Percentiles rank a stretch among this genome's conserved stretches.
These are phyloP conservation scores for Colletotrichum somersetense DNA, from an alignment of 2,329 filamentous ascomycete species.

Conservation along the genomic window DNA sequence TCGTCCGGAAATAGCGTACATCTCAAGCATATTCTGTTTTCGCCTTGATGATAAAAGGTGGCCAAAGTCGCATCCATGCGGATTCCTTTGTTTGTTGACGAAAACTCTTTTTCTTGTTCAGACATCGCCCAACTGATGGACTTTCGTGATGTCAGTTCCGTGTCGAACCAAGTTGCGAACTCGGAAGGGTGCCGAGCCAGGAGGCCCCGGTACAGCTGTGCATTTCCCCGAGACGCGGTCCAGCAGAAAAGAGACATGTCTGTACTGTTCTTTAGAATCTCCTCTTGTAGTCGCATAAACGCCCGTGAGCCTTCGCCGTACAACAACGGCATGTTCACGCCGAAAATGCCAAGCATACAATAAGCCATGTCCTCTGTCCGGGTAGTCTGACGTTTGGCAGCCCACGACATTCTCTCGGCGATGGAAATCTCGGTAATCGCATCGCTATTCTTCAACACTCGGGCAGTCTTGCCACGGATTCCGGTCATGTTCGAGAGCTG, in stretches of 20 bases:
- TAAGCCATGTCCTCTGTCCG: slow-evolving; percentile 46
- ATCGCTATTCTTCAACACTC: neutral
- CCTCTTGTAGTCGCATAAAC: slow-evolving; percentile 43
- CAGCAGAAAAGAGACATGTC: slow-evolving; percentile 33
- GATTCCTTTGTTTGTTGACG: slow-evolving; percentile 5
- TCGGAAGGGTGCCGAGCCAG: slow-evolving; percentile 14
- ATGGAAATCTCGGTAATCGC: neutral
- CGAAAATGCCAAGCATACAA: slow-evolving; percentile 47
- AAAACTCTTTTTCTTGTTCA: slow-evolving; percentile 20
- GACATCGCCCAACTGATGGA: slow-evolving; percentile 18
- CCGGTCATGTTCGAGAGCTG: neutral
- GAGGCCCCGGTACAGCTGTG: neutral
- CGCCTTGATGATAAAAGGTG: neutral
- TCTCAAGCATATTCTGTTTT: neutral
- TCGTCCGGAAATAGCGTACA: slow-evolving; percentile 10
- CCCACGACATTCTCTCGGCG: slow-evolving; percentile 46
- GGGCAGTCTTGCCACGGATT: slow-evolving; percentile 3
- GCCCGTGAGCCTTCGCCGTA: slow-evolving; percentile 47
- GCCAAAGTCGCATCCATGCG: slow-evolving; percentile 10
- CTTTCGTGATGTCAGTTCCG: slow-evolving; percentile 5
- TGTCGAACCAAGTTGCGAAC: slow-evolving; percentile 4
- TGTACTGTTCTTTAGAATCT: slow-evolving; percentile 17
- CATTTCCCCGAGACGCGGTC: neutral
- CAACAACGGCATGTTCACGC: slow-evolving; percentile 46
- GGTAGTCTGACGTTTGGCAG: slow-evolving; percentile 43